Base-by-base conservation (phyloP, 768 basidiomycete species). In the Boletus speciosus region DNA sequence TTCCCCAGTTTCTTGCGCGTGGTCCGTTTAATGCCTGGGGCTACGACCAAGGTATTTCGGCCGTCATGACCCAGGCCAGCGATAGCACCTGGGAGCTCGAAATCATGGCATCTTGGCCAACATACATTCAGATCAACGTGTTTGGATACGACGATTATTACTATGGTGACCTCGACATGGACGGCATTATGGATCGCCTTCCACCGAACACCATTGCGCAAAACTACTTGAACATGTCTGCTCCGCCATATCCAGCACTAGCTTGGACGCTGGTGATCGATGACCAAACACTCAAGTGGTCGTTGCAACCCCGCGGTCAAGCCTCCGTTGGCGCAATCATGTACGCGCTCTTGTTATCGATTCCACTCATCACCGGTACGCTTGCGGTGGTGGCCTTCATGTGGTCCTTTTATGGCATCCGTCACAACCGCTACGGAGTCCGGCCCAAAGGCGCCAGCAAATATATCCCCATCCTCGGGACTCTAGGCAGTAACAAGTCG, bases 401-500 rank as follows among this genome's bases (percentile, higher is more conserved):
- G 84, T 93, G 90, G 85, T 85, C 88, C 6, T 97, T 97, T 81
- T 97, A 97, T 65, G 92, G 93, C 31, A 96, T 97, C 76, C 92
- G 82, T 67, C 86, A 93, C 76, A 97, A 97, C 72, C 85, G 86
- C 70, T 96, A 86, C 73, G 94, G 94, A 73, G 83, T 88, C 61
- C 84, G 88, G 72, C 76, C 78, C 61, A 88, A 87, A 67, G 79
- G 74, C 37, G 77, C 81, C 60, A 84, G 78, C 61, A 88, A 81
- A 65, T 97, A 97, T 73, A 86, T 96, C 79, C 93, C 93, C 23
- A 94, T 96, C 65, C 78, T 95, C 39, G 87, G 88, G 39, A 71
- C 70, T 35, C 61, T 85, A 2, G 77, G 79, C 32, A 78, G 79
- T 34, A 78, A 79, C 70, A 88, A 83, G 66, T 90, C 90, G 6